Evolutionary conservation across 768 basidiomycete species (phyloP), one percentile per base, ranked within the genome.

Genomic region (Lentinus brumalis): DNA sequence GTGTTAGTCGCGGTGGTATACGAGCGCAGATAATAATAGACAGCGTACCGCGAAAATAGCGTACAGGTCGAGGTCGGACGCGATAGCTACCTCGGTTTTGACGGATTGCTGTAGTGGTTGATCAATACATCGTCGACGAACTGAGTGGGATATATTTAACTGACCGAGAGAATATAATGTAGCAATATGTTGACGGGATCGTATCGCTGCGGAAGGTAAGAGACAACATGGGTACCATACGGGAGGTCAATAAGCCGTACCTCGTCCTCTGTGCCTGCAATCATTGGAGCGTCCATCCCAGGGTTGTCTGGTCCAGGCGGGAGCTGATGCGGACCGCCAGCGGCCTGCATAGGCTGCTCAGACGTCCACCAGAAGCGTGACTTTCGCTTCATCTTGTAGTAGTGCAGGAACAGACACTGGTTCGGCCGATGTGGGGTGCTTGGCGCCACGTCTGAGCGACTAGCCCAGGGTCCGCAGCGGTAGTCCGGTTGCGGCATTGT

Each of bases 71-170:
- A 50, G 50, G 55, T 70, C 66, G 32, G 64, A 62, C 0, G 59
- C 58, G 31, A 70, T 66, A 0, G 69, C 69, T 3, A 62, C 46
- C 18, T 60, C 42, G 0, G 64, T 66, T 5, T 62, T 44, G n/a
- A n/a, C n/a, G 16, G 64, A 59, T 39, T 63, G 30, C 66, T 68
- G 39, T 11, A n/a, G 45, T 8, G 18, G 45, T 46, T 21, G 26
- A 46, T 2, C n/a, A 8, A 46, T 4, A 16, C n/a, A 4, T 16
- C 9, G 8, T 3, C 45, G n/a, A n/a, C n/a, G n/a, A n/a, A n/a
- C n/a, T 9, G 16, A 4, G 9, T 9, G 45, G 8, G n/a, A 16
- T n/a, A 3, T 21, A 10, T 18, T 46, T 9, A 4, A 46, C 45
- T 9, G n/a, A 46, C 45, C 3, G 14, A 8, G 9, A 46, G 5